Conservation (phyloP, 1,139 yeast genomes). For the Lipomyces yarrowii region DNA sequence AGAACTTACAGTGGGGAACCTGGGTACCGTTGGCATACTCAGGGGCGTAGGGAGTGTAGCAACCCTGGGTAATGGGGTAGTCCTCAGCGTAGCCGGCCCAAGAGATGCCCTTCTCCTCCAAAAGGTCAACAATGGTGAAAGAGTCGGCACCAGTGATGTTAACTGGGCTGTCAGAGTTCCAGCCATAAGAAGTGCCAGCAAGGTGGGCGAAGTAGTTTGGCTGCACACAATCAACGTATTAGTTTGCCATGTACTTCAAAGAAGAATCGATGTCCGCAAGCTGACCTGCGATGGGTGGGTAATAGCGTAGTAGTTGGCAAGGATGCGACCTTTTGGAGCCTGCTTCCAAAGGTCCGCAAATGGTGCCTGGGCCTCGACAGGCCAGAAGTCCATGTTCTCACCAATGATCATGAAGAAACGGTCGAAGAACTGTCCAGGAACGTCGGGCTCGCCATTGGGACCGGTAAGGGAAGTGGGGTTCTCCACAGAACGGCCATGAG, state of each 20-base stretch:
- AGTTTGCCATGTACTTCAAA: background rate
- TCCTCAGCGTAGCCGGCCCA: background rate
- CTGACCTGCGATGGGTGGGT: background rate
- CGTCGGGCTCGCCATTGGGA: background rate
- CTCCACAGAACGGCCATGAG: background rate
- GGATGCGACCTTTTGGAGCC: background rate
- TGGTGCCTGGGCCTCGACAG: background rate
- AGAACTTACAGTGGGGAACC: background rate
- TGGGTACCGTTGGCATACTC: background rate
- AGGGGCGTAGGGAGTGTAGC: background rate
- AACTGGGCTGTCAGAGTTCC: background rate
- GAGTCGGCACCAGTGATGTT: background rate
- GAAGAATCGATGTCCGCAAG: background rate
- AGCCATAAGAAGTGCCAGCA: background rate
- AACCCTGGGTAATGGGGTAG: background rate
- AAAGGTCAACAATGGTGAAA: background rate
- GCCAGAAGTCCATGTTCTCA: background rate
- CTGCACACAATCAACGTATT: background rate
- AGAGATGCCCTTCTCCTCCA: background rate
- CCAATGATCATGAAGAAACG: background rate
- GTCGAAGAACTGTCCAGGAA: background rate
- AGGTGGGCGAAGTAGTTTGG: background rate
- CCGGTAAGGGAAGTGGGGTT: too few species aligned
- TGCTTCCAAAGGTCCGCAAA: background rate
- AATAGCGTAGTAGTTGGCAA: background rate